A percentile compares a stretch with the other conserved stretches of the same genome.
These are phyloP conservation scores for Fusarium sp. DNA, from an alignment of 2,329 filamentous ascomycete genomes.

Conservation along the genomic window DNA sequence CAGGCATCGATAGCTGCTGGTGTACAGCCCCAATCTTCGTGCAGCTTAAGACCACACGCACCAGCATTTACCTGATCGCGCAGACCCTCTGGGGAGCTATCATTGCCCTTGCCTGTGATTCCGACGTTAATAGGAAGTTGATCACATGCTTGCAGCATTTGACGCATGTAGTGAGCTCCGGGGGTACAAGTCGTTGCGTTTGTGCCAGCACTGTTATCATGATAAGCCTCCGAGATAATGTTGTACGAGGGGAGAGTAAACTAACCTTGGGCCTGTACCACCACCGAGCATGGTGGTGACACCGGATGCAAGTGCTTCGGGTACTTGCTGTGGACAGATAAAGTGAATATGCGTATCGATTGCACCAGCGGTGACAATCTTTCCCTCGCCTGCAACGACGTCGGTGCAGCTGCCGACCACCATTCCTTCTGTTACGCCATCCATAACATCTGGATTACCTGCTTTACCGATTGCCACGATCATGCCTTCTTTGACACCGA, in stretches of 20 bases:
- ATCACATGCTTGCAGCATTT: slow-evolving; percentile 92
- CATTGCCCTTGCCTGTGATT: slow-evolving; percentile 94
- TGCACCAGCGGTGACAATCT: slow-evolving; percentile 90
- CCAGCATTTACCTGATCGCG: slow-evolving; percentile 85
- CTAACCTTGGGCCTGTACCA: slow-evolving; percentile 87
- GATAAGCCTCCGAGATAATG: slow-evolving; percentile 19
- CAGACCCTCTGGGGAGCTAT: slow-evolving; percentile 76
- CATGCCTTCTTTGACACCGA: slow-evolving; percentile 87
- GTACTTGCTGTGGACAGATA: slow-evolving; percentile 91
- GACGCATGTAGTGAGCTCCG: slow-evolving; percentile 81
- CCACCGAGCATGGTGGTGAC: slow-evolving; percentile 93
- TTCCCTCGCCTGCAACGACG: slow-evolving; percentile 89
- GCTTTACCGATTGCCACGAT: slow-evolving; percentile 94
- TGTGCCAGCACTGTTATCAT: slow-evolving; percentile 74
- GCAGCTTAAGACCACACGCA: slow-evolving; percentile 89
- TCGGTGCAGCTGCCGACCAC: slow-evolving; percentile 90
- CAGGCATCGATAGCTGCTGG: slow-evolving; percentile 93
- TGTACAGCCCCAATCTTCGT: slow-evolving; percentile 96
- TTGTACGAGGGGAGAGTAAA: background rate
- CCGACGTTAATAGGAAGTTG: slow-evolving; percentile 85
- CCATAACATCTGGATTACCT: slow-evolving; percentile 97
- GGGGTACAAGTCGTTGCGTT: slow-evolving; percentile 95
- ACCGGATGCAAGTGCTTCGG: slow-evolving; percentile 85
- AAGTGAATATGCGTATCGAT: slow-evolving; percentile 94
- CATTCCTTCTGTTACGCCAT: slow-evolving; percentile 82